Percentiles rank a stretch among this genome's conserved stretches.
These are phyloP conservation scores for Phascolomyces articulosus DNA, from an alignment of 371 early-diverging fungal species.

Conservation along the genomic window DNA sequence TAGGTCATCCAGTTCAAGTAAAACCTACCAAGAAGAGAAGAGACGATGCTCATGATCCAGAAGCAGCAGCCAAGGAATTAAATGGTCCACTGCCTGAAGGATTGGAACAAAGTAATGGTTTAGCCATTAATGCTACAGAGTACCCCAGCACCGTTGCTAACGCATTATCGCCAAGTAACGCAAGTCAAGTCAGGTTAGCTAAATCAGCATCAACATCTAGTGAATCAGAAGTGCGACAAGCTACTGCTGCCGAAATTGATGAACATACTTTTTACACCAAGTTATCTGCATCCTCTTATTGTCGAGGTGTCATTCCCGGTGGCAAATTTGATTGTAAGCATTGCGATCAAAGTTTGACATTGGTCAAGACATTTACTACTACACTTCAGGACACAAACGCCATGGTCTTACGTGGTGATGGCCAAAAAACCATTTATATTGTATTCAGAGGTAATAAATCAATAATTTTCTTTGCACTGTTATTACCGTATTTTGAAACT, in stretches of 20 bases:
- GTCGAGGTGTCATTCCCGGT: conserved; percentile 16
- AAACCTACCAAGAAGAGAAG: no score
- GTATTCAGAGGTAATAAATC: conserved; percentile 21
- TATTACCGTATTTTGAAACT: no score
- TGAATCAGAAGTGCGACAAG: not conserved
- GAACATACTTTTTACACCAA: conserved; percentile 7
- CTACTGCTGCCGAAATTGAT: conserved; percentile 2
- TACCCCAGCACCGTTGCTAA: conserved; percentile 6
- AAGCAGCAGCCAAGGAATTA: conserved; percentile 8
- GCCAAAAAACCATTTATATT: conserved; percentile 22
- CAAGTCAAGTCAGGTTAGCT: not conserved
- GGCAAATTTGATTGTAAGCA: conserved; percentile 10
- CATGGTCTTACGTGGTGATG: conserved; percentile 14
- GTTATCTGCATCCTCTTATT: conserved; percentile 14
- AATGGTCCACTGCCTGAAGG: conserved; percentile 19
- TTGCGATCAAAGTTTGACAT: conserved; percentile 6
- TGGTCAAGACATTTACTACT: conserved; percentile 21
- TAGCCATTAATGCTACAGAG: conserved; percentile 15
- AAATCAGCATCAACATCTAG: not conserved
- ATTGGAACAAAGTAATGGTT: conserved; percentile 10
- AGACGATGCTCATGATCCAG: conserved; percentile 5
- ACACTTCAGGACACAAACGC: conserved; percentile 14
- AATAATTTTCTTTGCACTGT: not conserved
- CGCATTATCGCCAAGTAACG: not conserved
- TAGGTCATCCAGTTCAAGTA: no score